Conservation (phyloP, 139 green algal genomes). For the Chlamydomonas eustigma region DNA sequence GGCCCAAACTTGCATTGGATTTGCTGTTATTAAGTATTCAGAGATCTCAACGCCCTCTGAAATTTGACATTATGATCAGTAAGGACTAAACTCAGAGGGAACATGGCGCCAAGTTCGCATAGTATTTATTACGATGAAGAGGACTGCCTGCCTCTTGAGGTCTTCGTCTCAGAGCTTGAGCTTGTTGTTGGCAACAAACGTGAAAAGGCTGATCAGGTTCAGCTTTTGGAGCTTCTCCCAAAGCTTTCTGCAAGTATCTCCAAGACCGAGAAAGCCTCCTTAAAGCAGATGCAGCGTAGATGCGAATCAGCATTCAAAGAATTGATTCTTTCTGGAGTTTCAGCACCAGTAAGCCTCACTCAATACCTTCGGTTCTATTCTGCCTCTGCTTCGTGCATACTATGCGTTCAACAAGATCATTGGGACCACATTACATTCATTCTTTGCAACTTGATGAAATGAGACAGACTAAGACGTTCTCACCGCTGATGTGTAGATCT, state of each 20-base stretch:
- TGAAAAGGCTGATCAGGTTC: slow-evolving; percentile 26
- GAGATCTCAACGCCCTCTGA: too few species aligned
- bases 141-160: slow-evolving; percentile 63
- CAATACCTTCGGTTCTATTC: too few species aligned
- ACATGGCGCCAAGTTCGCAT: too few species aligned
- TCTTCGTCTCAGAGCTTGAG: slow-evolving; percentile 82
- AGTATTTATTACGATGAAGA: slow-evolving; percentile 71
- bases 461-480: too few species aligned
- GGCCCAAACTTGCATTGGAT: too few species aligned
- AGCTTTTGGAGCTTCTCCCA: slow-evolving; percentile 70
- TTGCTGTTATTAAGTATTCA: too few species aligned
- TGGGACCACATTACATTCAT: too few species aligned
- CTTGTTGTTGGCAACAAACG: slow-evolving; percentile 58
- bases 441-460: too few species aligned
- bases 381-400: too few species aligned
- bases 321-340: slow-evolving; percentile 38
- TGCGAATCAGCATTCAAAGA: slow-evolving; percentile 68
- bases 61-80: too few species aligned
- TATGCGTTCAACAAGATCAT: too few species aligned
- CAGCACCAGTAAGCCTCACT: slow-evolving; percentile 24
- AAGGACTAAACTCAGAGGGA: too few species aligned
- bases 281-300: slow-evolving; percentile 66
- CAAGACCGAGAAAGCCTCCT: slow-evolving; percentile 28
- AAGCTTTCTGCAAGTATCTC: slow-evolving; percentile 67
- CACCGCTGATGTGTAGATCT: slow-evolving; percentile 37